Evolutionary conservation across 1,284 basidiomycete genomes (phyloP).

Genomic region (Leccinum subspadiceum): DNA sequence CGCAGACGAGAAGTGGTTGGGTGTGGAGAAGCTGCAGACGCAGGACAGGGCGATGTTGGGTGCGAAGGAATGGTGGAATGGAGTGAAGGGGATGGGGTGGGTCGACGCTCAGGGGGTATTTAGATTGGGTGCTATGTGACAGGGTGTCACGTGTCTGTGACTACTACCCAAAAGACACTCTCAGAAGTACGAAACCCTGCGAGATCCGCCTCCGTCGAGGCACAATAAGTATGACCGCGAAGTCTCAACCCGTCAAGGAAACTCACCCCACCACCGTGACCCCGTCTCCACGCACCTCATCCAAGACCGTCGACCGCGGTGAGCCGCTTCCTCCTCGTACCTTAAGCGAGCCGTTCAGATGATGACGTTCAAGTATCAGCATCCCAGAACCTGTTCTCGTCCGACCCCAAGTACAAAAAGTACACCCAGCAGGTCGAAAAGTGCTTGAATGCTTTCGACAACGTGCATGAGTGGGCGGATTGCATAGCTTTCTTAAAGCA

Average conservation of each 20-base stretch:
- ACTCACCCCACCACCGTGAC: slow-evolving; percentile 16
- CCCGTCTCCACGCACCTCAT: slow-evolving; percentile 36
- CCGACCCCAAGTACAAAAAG: slow-evolving; percentile 96
- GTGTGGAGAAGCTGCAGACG: slow-evolving; percentile 30
- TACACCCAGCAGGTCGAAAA: slow-evolving; percentile 90
- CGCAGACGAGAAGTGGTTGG: slow-evolving; percentile 24
- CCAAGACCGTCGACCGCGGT: slow-evolving; percentile 49
- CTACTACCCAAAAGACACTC: slow-evolving; percentile 1
- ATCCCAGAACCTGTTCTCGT: slow-evolving; percentile 52
- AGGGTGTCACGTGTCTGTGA: slow-evolving; percentile 11
- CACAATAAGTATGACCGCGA: slow-evolving; percentile 20
- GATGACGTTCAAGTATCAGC: slow-evolving; percentile 33
- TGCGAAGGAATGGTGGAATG: slow-evolving; percentile 38
- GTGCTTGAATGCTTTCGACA: slow-evolving; percentile 91
- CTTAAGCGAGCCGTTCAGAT: slow-evolving; percentile 1
- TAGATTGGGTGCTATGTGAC: slow-evolving; percentile 19
- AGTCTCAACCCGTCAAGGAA: slow-evolving; percentile 19
- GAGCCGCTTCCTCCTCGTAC: slow-evolving; percentile 23
- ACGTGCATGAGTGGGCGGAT: slow-evolving; percentile 99
- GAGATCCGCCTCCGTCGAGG: slow-evolving; percentile 16
- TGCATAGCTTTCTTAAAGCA: slow-evolving; percentile 97
- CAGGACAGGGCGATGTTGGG: slow-evolving; percentile 31
- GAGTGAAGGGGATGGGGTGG: slow-evolving; percentile 31
- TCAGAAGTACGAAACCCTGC: not conserved
- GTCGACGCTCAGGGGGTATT: slow-evolving; percentile 15